Percentiles rank a stretch among this genome's conserved stretches.
Evolutionary conservation across 2,329 filamentous ascomycete genomes (phyloP).

Genomic region (Pestalotiopsis fici): DNA sequence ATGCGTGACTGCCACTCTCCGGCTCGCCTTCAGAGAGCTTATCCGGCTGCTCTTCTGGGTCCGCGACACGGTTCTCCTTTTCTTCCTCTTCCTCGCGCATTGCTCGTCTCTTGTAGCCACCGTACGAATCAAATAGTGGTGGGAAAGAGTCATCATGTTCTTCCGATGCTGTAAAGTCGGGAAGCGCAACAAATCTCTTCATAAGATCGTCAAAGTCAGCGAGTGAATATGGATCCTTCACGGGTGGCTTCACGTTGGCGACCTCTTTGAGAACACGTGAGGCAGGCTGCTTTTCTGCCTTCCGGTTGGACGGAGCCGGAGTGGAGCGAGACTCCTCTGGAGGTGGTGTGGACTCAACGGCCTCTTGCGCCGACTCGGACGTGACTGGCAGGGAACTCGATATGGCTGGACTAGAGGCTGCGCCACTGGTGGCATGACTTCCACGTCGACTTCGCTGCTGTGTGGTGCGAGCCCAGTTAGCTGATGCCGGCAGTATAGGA

Average conservation of each 20-base stretch:
- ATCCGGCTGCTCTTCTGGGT: slow-evolving; percentile 50
- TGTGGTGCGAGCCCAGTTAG: slow-evolving; percentile 83
- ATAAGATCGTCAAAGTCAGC: slow-evolving; percentile 25
- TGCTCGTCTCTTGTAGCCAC: slow-evolving; percentile 77
- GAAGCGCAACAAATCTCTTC: slow-evolving; percentile 22
- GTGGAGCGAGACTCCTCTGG: slow-evolving; percentile 28
- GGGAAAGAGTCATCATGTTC: slow-evolving; percentile 50
- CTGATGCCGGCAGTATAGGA: slow-evolving; percentile 89
- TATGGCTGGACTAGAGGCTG: slow-evolving; percentile 80
- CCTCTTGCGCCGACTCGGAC: slow-evolving; percentile 49
- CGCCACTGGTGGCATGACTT: slow-evolving; percentile 79
- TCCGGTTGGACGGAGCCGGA: slow-evolving; percentile 23
- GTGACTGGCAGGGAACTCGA: slow-evolving; percentile 58
- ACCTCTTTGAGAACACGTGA: slow-evolving; percentile 13
- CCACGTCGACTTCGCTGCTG: slow-evolving; percentile 68
- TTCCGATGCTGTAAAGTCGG: slow-evolving; percentile 27
- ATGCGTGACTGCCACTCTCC: slow-evolving; percentile 80
- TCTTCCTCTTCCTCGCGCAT: slow-evolving; percentile 69
- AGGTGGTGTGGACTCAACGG: slow-evolving; percentile 29
- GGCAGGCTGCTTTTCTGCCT: slow-evolving; percentile 26
- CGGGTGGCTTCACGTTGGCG: slow-evolving; percentile 13
- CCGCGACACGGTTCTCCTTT: slow-evolving; percentile 45
- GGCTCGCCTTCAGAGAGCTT: slow-evolving; percentile 68
- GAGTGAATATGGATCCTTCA: slow-evolving; percentile 9
- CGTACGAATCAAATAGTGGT: slow-evolving; percentile 79